These are phyloP conservation scores for Saxispiralis lemnorum DNA, from an alignment of 495 filamentous ascomycete genomes.

Conservation along the genomic window DNA sequence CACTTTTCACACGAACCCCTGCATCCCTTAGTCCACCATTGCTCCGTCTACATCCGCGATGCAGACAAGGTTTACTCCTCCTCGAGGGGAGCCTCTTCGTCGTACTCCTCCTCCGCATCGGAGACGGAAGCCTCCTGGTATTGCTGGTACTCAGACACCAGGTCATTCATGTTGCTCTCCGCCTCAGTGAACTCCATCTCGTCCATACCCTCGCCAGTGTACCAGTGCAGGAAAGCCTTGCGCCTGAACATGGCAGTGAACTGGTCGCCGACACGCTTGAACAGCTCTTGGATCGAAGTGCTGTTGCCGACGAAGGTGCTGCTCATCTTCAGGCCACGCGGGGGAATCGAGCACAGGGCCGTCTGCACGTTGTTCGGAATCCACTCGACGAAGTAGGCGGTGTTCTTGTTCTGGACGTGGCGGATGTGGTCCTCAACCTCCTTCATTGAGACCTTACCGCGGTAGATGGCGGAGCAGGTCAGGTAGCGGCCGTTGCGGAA, in stretches of 20 bases:
- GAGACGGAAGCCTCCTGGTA: conserved; percentile 95
- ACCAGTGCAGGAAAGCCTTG: conserved; percentile 99
- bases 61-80: conserved; percentile 25
- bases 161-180: conserved; percentile 99
- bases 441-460: conserved; percentile 99
- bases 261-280: conserved; percentile 99
- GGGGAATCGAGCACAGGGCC: conserved; percentile 96
- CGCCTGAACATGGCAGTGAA: conserved; percentile 99
- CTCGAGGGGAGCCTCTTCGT: conserved; percentile 35
- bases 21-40: no score
- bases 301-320: conserved; percentile 99
- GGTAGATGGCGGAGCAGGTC: conserved; percentile 99
- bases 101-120: conserved; percentile 54
- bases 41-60: no score
- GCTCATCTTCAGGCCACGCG: conserved; percentile 96
- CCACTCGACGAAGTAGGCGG: conserved; percentile 99
- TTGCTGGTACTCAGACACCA: conserved; percentile 99
- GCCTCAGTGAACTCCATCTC: conserved; percentile 99
- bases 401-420: conserved; percentile 99
- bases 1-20: no score
- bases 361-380: conserved; percentile 99
- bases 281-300: conserved; percentile 98
- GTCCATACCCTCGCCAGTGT: conserved; percentile 99
- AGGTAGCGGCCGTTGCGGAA: conserved; percentile 99
- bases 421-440: conserved; percentile 99